A percentile compares a stretch with the other conserved stretches of the same genome.
Evolutionary conservation across 148 eudicot species (phyloP).

Genomic region (Vaccinium corymbosum): DNA sequence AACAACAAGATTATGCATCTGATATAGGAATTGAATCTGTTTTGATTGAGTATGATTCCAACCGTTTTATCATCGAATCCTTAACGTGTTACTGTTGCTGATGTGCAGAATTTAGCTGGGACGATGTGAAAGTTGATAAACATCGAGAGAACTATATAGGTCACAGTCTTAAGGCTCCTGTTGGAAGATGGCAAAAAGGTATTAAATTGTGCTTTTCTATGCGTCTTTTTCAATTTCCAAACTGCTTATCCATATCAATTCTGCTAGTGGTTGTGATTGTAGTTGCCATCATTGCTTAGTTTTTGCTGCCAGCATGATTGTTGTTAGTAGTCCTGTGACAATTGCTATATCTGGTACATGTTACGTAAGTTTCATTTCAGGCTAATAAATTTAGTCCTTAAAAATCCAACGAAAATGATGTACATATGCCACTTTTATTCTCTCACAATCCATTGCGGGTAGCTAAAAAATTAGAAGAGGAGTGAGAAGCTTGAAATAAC

Average conservation of each 20-base stretch:
- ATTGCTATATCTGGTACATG: background rate
- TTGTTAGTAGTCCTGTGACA: background rate
- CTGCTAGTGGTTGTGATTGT: background rate
- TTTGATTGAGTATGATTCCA: background rate
- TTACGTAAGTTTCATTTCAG: background rate
- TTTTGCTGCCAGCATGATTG: background rate
- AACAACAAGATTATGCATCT: background rate
- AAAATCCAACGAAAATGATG: background rate
- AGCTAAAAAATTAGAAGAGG: background rate
- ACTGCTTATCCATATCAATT: background rate
- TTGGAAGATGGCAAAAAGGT: constrained; percentile 99
- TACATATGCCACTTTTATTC: background rate
- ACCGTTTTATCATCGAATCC: background rate
- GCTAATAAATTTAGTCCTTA: background rate
- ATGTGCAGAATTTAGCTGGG: constrained; percentile 86
- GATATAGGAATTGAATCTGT: background rate
- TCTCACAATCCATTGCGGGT: background rate
- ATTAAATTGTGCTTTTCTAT: background rate
- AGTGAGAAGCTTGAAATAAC: background rate
- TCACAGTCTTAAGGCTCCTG: constrained; percentile 95
- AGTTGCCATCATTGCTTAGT: background rate
- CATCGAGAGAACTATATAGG: constrained; percentile 96
- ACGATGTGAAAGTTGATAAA: constrained; percentile 93
- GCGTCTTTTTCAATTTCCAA: background rate
- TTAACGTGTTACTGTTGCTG: background rate